These are phyloP conservation scores for Pyrenophora seminiperda DNA, from an alignment of 2,329 filamentous ascomycete species.

Conservation along the genomic window DNA sequence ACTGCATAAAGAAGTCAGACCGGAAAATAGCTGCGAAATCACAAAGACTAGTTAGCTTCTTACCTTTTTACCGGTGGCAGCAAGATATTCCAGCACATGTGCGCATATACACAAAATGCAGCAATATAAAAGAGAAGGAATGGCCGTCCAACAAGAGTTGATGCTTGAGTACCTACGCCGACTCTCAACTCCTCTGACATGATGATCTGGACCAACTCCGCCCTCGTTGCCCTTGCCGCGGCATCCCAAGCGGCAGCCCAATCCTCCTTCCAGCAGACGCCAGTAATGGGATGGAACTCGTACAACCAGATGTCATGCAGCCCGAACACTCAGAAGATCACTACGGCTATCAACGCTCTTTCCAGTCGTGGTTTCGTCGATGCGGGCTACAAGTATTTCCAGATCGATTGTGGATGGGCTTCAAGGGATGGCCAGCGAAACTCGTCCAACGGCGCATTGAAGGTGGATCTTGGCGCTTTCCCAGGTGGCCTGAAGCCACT, in stretches of 20 bases:
- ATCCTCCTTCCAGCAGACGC: conserved; percentile 23
- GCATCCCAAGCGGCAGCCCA: conserved; percentile 18
- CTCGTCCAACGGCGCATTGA: conserved; percentile 21
- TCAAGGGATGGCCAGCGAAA: conserved; percentile 25
- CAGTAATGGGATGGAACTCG: conserved; percentile 28
- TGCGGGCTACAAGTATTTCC: conserved; percentile 28
- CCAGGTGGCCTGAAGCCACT: conserved; percentile 24
- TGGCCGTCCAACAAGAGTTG: no score
- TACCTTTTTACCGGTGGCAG: no score
- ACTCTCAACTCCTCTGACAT: not conserved
- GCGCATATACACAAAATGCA: not conserved
- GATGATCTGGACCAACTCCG: conserved; percentile 11
- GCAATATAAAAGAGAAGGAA: not conserved
- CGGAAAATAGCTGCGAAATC: not conserved
- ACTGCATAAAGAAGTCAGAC: conserved; percentile 3
- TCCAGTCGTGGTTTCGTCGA: conserved; percentile 23
- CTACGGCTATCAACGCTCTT: conserved; percentile 24
- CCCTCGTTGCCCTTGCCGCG: conserved; percentile 14
- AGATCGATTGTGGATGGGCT: conserved; percentile 27
- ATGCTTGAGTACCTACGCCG: not conserved
- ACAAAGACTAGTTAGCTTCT: no score
- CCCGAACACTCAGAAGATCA: conserved; percentile 21
- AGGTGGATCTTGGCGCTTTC: conserved; percentile 19
- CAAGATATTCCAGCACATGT: no score
- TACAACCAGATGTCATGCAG: conserved; percentile 28